These are phyloP conservation scores for Coemansia sp. DNA, from an alignment of 192 early-diverging fungal genomes.

Conservation along the genomic window DNA sequence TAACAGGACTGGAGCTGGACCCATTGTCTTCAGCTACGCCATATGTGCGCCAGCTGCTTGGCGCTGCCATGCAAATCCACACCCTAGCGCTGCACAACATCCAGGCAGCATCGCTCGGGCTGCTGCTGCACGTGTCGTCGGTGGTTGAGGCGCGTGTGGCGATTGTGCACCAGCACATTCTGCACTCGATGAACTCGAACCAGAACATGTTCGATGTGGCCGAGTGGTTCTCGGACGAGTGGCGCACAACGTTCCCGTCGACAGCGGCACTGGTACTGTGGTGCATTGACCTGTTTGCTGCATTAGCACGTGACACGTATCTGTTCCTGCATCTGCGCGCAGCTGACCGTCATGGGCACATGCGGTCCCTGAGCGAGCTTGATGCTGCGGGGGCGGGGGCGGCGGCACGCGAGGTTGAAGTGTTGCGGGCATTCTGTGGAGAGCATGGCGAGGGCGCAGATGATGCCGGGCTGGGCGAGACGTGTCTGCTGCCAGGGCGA, in stretches of 20 bases:
- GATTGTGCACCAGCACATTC: constrained; percentile 37
- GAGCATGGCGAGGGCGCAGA: not conserved
- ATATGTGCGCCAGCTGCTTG: constrained; percentile 46
- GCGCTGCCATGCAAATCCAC: constrained; percentile 50
- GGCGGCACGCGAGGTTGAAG: constrained; percentile 18
- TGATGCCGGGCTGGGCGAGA: not conserved
- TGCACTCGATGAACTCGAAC: constrained; percentile 19
- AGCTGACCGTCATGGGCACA: constrained; percentile 31
- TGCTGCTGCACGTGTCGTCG: constrained; percentile 44
- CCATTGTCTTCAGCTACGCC: constrained; percentile 45
- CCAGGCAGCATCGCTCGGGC: constrained; percentile 47
- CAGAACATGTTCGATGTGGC: constrained; percentile 17
- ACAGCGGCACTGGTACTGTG: constrained; percentile 50
- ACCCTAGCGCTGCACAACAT: constrained; percentile 50
- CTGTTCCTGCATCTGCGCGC: constrained; percentile 48
- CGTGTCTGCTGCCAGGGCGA: constrained; percentile 33
- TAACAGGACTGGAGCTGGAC: constrained; percentile 38
- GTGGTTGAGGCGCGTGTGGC: constrained; percentile 48
- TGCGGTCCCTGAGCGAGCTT: constrained; percentile 39
- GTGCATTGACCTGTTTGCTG: constrained; percentile 50
- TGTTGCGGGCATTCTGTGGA: constrained; percentile 25
- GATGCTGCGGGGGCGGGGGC: constrained; percentile 15
- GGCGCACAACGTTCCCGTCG: constrained; percentile 38
- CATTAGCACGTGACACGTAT: constrained; percentile 49
- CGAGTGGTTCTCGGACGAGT: constrained; percentile 31